Percentiles rank a stretch among this genome's conserved stretches.
phyloP scores from a whole-genome alignment of 176 grass and related monocot genomes.

The Juncus inflexus region DNA sequence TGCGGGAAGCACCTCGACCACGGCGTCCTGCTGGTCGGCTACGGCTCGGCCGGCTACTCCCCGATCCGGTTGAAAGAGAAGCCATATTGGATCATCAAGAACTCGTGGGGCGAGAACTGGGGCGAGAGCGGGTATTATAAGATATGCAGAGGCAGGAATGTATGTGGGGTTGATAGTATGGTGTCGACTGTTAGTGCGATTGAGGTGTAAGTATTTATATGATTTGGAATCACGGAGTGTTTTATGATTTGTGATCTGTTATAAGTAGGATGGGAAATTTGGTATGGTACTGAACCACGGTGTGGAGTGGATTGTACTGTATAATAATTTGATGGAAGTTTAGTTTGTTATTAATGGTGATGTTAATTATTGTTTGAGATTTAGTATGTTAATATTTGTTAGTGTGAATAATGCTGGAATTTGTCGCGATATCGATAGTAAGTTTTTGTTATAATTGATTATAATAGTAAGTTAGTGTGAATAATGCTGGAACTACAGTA shows the following conservation, averaged over 20 bases:
- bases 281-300: background rate
- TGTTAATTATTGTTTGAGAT: no score
- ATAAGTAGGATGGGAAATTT: conserved; percentile 3
- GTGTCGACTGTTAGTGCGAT: conserved; percentile 59
- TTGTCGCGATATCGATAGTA: no score
- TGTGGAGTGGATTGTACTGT: no score
- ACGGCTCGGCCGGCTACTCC: conserved; percentile 57
- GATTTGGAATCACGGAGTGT: conserved; percentile 3
- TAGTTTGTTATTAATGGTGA: no score
- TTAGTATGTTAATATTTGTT: no score
- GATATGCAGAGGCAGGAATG: conserved; percentile 58
- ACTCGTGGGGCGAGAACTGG: conserved; percentile 86
- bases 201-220: conserved; percentile 11
- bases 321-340: no score
- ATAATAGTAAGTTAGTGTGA: no score
- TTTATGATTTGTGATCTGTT: conserved; percentile 10
- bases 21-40: conserved; percentile 77
- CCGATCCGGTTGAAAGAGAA: conserved; percentile 80
- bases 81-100: conserved; percentile 97
- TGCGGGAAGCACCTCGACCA: conserved; percentile 81
- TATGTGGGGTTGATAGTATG: conserved; percentile 74
- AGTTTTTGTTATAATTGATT: no score
- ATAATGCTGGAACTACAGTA: no score
- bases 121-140: conserved; percentile 76
- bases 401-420: no score